These are phyloP conservation scores for Alternaria infectoria DNA, from an alignment of 2,329 filamentous ascomycete genomes.

Conservation along the genomic window DNA sequence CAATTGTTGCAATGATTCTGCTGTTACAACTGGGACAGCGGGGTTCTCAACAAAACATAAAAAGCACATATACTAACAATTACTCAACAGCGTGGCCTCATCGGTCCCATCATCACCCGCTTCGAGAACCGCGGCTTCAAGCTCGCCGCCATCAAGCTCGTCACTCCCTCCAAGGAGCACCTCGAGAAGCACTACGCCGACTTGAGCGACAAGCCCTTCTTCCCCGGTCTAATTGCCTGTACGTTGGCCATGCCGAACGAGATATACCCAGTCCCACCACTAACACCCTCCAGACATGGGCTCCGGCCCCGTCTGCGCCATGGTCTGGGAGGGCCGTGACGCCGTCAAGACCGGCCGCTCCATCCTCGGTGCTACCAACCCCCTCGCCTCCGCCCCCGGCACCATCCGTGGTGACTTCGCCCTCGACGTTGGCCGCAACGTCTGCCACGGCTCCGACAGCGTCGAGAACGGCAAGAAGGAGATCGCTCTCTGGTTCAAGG, in stretches of 20 bases:
- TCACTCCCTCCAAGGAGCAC: constrained; percentile 87
- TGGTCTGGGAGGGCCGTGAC: constrained; percentile 99
- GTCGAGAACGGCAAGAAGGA: constrained; percentile 99
- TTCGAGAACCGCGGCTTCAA: constrained; percentile 99
- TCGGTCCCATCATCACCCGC: constrained; percentile 96
- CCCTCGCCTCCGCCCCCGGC: constrained; percentile 88
- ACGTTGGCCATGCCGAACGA: constrained; percentile 48
- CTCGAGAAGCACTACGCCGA: constrained; percentile 98
- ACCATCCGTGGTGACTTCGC: constrained; percentile 97
- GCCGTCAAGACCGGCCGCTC: constrained; percentile 97
- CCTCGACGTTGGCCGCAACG: constrained; percentile 93
- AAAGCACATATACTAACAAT: constrained; percentile 15
- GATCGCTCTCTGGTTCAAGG: constrained; percentile 97
- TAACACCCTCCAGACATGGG: constrained; percentile 75
- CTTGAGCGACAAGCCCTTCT: constrained; percentile 94
- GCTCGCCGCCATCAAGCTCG: constrained; percentile 96
- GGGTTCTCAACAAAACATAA: constrained; percentile 2
- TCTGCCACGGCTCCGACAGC: constrained; percentile 98
- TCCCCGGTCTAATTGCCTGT: constrained; percentile 92
- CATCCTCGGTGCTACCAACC: constrained; percentile 99
- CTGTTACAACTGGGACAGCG: neutral
- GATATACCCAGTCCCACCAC: neutral
- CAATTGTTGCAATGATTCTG: neutral
- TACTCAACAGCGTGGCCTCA: constrained; percentile 79
- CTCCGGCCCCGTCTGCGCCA: constrained; percentile 95